Percentiles rank a stretch among this genome's conserved stretches.
Evolutionary conservation across 2,329 filamentous ascomycete species (phyloP).

Genomic region (Geosmithia putterillii): DNA sequence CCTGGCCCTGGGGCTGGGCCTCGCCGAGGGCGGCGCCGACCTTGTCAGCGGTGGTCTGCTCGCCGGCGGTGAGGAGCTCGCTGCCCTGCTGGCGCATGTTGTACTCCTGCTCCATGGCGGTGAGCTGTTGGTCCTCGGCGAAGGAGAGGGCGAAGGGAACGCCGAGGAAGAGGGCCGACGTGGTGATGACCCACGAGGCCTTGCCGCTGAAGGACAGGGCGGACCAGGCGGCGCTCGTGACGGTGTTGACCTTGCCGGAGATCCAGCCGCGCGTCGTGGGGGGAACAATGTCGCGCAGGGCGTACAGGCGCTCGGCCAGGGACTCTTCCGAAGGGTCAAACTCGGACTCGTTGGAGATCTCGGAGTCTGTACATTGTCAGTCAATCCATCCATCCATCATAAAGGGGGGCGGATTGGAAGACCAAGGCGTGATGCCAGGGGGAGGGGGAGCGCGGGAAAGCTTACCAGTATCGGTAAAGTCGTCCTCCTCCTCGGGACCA

Average conservation of each 20-base stretch:
- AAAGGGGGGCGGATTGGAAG: constrained; percentile 2
- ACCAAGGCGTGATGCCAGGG: neutral
- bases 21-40: constrained; percentile 36
- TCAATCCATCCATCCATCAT: neutral
- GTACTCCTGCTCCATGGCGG: constrained; percentile 97
- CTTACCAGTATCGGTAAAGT: constrained; percentile 87
- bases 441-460: constrained; percentile 5
- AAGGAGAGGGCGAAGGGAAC: constrained; percentile 90
- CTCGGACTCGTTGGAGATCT: constrained; percentile 72
- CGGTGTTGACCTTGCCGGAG: constrained; percentile 45
- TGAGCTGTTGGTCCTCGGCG: constrained; percentile 89
- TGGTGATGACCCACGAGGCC: constrained; percentile 82
- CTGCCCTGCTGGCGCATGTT: constrained; percentile 86
- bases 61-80: constrained; percentile 47
- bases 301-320: constrained; percentile 56
- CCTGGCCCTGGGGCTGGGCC: constrained; percentile 13
- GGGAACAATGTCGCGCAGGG: constrained; percentile 65
- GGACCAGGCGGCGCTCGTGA: constrained; percentile 34
- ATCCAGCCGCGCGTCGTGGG: constrained; percentile 59
- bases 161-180: constrained; percentile 76
- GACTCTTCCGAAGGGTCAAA: constrained; percentile 47
- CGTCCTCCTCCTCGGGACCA: constrained; percentile 74
- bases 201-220: constrained; percentile 66
- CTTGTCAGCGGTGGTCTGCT: constrained; percentile 31
- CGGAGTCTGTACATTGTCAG: constrained; percentile 47